Percentiles rank a stretch among this genome's conserved stretches.
Conservation (phyloP, 1,139 yeast species). For the Taiozyma onychis region DNA sequence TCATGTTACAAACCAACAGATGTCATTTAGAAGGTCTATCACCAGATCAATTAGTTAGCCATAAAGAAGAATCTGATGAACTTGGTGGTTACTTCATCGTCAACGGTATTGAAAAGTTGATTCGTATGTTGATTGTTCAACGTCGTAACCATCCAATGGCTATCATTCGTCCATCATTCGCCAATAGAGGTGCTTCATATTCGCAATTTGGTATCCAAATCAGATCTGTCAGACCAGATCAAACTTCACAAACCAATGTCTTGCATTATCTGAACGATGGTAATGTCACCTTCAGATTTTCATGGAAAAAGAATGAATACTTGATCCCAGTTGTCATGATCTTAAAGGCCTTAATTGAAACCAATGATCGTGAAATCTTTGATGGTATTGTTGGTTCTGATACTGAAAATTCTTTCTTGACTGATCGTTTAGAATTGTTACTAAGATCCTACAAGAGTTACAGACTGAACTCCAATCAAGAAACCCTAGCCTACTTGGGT, state of each 20-base stretch:
- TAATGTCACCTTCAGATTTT: slow-evolving; percentile 90
- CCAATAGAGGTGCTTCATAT: slow-evolving; percentile 89
- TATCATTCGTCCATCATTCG: slow-evolving; percentile 88
- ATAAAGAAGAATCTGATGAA: slow-evolving; percentile 91
- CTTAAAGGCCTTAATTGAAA: slow-evolving; percentile 81
- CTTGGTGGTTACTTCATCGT: slow-evolving; percentile 95
- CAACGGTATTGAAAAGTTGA: slow-evolving; percentile 93
- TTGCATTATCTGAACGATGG: slow-evolving; percentile 94
- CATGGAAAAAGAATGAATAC: slow-evolving; percentile 96
- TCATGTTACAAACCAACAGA: slow-evolving; percentile 85
- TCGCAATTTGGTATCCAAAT: slow-evolving; percentile 90
- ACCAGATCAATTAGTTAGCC: slow-evolving; percentile 72
- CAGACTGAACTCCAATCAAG: slow-evolving; percentile 71
- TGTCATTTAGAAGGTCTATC: slow-evolving; percentile 84
- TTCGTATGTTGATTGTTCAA: slow-evolving; percentile 96
- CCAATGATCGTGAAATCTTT: slow-evolving; percentile 91
- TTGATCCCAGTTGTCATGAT: slow-evolving; percentile 91
- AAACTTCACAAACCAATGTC: slow-evolving; percentile 94
- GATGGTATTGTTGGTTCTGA: slow-evolving; percentile 95
- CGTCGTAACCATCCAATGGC: slow-evolving; percentile 99
- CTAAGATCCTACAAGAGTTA: slow-evolving; percentile 83
- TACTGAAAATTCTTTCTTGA: slow-evolving; percentile 80
- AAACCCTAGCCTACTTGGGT: slow-evolving; percentile 89
- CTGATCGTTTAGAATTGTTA: slow-evolving; percentile 94
- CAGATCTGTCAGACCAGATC: slow-evolving; percentile 93